Evolutionary conservation across 495 filamentous ascomycete species (phyloP).

Genomic region (Podospora australis): DNA sequence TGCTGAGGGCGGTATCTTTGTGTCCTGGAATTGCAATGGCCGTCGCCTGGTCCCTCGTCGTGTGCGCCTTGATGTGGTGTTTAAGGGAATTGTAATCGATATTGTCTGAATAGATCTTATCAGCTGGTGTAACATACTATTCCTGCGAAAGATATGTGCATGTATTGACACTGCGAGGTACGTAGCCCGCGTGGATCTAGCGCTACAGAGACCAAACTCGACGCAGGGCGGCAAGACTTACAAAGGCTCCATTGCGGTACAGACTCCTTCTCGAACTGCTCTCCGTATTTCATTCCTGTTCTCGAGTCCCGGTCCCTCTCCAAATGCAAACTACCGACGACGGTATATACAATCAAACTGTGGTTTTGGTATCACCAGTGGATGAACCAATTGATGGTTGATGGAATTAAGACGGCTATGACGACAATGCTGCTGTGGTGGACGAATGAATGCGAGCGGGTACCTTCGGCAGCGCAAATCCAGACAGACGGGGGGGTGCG

Average conservation of each 20-base stretch:
- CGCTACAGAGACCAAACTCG: neutral
- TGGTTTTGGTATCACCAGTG: neutral
- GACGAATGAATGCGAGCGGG: neutral
- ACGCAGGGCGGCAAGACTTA: slow-evolving; percentile 32
- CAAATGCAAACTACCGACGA: neutral
- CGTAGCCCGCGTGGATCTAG: too few species aligned
- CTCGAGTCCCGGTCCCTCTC: neutral
- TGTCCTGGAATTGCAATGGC: slow-evolving; percentile 61
- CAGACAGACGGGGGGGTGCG: neutral
- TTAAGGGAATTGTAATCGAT: slow-evolving; percentile 75
- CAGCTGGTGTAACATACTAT: neutral
- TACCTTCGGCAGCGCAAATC: neutral
- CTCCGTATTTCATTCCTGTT: slow-evolving; percentile 60
- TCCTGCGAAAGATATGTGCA: too few species aligned
- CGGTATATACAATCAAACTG: neutral
- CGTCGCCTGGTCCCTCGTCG: slow-evolving; percentile 53
- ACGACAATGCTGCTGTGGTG: neutral
- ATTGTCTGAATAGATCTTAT: slow-evolving; percentile 41
- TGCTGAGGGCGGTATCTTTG: slow-evolving; percentile 41
- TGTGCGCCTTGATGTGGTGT: slow-evolving; percentile 63
- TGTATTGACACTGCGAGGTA: too few species aligned
- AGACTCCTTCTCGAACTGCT: slow-evolving; percentile 70
- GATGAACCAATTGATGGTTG: too few species aligned
- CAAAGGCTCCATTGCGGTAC: slow-evolving; percentile 86
- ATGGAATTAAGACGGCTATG: neutral